Evolutionary conservation across 768 basidiomycete genomes (phyloP).

Genomic region (Pleurotus tuoliensis): DNA sequence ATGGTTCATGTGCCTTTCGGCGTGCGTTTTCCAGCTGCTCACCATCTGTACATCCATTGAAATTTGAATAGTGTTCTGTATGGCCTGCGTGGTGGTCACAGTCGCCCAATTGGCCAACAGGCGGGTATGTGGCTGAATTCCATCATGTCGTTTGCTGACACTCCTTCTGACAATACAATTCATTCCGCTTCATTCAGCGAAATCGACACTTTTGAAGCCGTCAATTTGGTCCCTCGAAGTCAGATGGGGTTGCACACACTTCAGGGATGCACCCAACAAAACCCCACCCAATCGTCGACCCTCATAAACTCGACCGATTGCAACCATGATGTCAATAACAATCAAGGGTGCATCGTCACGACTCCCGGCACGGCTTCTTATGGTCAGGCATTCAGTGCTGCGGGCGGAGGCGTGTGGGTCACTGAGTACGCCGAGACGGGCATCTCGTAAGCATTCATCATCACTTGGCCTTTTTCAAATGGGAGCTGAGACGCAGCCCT

Average conservation of each 20-base stretch:
- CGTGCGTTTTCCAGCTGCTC: conserved; percentile 29
- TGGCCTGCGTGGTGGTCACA: conserved; percentile 69
- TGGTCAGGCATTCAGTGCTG: conserved; percentile 59
- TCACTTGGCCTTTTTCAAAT: no score
- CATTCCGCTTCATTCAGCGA: conserved; percentile 32
- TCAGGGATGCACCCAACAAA: conserved; percentile 39
- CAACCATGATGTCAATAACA: conserved; percentile 45
- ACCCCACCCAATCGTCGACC: conserved; percentile 44
- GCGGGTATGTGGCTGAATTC: conserved; percentile 37
- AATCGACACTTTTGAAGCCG: conserved; percentile 81
- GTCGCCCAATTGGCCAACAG: conserved; percentile 56
- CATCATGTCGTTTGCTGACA: not conserved
- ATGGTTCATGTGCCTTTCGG: conserved; percentile 64
- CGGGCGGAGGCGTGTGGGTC: conserved; percentile 73
- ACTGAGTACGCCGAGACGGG: conserved; percentile 66
- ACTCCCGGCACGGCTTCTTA: conserved; percentile 54
- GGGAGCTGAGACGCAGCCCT: not conserved
- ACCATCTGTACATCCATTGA: not conserved
- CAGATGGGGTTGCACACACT: conserved; percentile 55
- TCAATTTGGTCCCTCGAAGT: conserved; percentile 53
- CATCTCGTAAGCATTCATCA: conserved; percentile 47
- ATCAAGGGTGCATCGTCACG: conserved; percentile 63
- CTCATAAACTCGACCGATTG: conserved; percentile 58
- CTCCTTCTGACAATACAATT: no score
- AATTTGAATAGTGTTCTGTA: conserved; percentile 52